Evolutionary conservation across 352 stramenopile species (phyloP), one percentile per base, ranked within the genome.

Genomic region (Globisporangium radiosum): DNA sequence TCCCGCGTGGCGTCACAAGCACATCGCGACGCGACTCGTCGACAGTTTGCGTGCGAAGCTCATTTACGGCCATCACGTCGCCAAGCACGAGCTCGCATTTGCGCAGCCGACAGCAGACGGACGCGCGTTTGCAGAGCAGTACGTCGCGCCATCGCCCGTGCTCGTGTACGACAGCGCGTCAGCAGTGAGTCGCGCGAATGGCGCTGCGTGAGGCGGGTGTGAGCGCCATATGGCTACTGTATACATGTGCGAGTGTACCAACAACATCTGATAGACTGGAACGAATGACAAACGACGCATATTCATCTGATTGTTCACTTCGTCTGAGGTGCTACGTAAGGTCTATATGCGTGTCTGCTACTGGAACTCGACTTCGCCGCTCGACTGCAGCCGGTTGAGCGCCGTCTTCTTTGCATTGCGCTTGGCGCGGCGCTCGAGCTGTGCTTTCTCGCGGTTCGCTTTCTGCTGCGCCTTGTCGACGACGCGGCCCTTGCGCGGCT

Each of bases 101-200:
- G 73, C 78, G 1, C 84, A 94, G 66, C 84, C 81, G n/a, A 92
- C 84, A 40, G 54, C 53, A 40, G 75, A 91, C 52, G 81, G 84
- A 8, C 60, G 81, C 14, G 59, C 60, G 3, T 91, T 94, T 62
- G 85, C 79, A 7, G 66, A 63, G 45, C 70, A 63, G 42, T 94
- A 92, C 62, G 57, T 82, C 25, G 60, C 65, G 0, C 71, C 83
- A 1, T 57, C 61, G 14, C 56, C 70, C 8, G 75, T 91, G 48
- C 71, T 91, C 52, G 71, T 81, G 43, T 92, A 89, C 61, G 63
- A 74, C 39, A 53, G 50, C 42, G 51, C 25, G 2, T 25, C 25
- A 25, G 25, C 25, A 25, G 25, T 25, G 25, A 25, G 25, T 25
- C 25, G 25, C 25, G 25, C 25, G 25, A 25, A 25, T 25, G 25